Base-by-base conservation (phyloP, 768 basidiomycete genomes). In the Daedaleopsis nitida region DNA sequence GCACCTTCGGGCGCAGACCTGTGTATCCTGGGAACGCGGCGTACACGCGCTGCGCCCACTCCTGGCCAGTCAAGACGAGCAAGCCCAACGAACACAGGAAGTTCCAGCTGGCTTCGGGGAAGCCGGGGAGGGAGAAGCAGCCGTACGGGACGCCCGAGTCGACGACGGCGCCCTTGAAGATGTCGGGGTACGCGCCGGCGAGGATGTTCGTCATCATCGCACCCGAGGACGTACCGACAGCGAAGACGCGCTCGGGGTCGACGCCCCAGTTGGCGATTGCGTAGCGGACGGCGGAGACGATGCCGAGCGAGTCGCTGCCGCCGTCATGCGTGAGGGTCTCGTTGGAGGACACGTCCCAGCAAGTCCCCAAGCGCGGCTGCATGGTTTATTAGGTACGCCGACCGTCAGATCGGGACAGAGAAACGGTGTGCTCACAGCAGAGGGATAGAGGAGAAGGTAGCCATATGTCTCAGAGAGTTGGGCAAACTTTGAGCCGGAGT, bases 151-250 rank as follows among this genome's bases (percentile, higher is more conserved):
- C 83, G 52, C 84, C 83, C 39, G 83, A 80, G 69, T 78, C 81
- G 19, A 76, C 78, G 34, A 79, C 63, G 27, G 79, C 82, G 16
- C 81, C 84, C 43, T 64, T 59, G 74, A 83, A 82, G 48, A 86
- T 68, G 57, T 85, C 80, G 16, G 83, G 83, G 72, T 85, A 84
- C 17, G 81, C 78, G 37, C 81, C 83, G 50, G 74, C 72, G 44
- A 85, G 73, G 24, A 84, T 83, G 65, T 80, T 82, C 59, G 83
- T 84, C 83, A 85, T 85, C 84, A 85, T 86, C 56, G 77, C 77
- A 44, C 83, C 84, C 3, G 83, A 84, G 5, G 79, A 80, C 3
- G 77, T 77, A 13, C 83, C 84, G 37, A 81, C 81, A 32, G 77
- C 78, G 69, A 79, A 85, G 59, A 85, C 83, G 38, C 76, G 75